Percentiles rank a stretch among this genome's conserved stretches.
phyloP scores from a whole-genome alignment of 306 rosid species.

The Crotalaria pallida region DNA sequence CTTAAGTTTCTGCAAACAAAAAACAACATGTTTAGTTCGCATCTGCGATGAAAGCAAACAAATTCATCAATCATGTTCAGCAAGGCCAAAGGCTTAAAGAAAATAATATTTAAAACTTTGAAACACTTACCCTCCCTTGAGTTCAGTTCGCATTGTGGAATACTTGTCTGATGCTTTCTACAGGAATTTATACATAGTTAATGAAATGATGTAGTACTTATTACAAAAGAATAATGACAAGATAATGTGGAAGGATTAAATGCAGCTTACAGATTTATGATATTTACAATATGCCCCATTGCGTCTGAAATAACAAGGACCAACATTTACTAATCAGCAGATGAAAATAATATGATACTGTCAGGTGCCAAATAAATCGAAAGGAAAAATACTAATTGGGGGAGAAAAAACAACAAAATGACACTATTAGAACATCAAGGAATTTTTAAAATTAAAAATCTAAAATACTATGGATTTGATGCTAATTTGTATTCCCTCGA shows the following conservation, averaged over 20 bases:
- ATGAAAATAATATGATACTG: not conserved
- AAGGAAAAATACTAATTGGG: not conserved
- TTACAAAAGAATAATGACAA: constrained; percentile 11
- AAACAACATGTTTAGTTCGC: not conserved
- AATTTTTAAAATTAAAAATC: not conserved
- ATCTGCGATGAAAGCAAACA: constrained; percentile 3
- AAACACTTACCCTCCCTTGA: constrained; percentile 78
- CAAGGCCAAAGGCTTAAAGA: not conserved
- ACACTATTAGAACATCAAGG: not conserved
- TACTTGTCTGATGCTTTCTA: constrained; percentile 73
- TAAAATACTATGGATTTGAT: not conserved
- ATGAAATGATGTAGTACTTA: constrained; percentile 1
- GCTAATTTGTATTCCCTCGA: constrained; percentile 10
- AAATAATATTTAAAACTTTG: not conserved
- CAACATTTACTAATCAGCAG: constrained; percentile 14
- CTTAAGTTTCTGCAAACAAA: constrained; percentile 59
- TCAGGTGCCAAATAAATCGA: not conserved
- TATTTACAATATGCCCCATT: constrained; percentile 67
- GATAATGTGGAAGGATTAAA: constrained; percentile 9
- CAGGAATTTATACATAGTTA: constrained; percentile 10
- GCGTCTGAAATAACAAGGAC: constrained; percentile 56
- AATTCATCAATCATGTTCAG: constrained; percentile 4
- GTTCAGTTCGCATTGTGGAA: constrained; percentile 70
- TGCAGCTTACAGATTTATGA: constrained; percentile 70
- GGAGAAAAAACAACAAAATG: not conserved